Evolutionary conservation across 352 stramenopile species (phyloP), one percentile per base, ranked within the genome.

Genomic region (Phytophthora syringae): DNA sequence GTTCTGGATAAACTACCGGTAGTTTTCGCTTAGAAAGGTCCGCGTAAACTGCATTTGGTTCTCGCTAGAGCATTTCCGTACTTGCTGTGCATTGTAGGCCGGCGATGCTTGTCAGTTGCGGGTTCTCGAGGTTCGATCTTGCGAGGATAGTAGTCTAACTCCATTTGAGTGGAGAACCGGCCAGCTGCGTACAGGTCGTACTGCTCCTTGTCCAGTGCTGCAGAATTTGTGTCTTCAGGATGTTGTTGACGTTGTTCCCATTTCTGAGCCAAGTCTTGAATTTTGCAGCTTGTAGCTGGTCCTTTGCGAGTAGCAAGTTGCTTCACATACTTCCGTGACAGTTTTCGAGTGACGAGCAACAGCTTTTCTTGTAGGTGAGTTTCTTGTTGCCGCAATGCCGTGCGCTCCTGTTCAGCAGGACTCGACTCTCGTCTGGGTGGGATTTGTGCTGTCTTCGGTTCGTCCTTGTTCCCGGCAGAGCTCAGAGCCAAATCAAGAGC

Each of bases 281-380:
- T 80, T 37, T 72, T 72, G 48, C 67, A 78, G 3, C 62, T 70
- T 9, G 74, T 56, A n/a, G 50, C 45, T 21, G 75, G n/a, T 13
- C 43, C 15, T 16, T 53, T 52, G 27, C 49, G 28, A 13, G 67
- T 43, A 27, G 64, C 79, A 16, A 93, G 60, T 25, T 83, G 71
- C 44, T 87, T 83, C 13, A 64, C 58, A 68, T 92, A 91, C 64
- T 93, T 93, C 34, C 80, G 83, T n/a, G 76, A 84, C 16, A 92
- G 64, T 60, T 92, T 90, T 39, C 84, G 72, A 2, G 83, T 91
- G 21, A 83, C 72, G 7, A 79, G 67, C 1, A 93, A 65, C 13
- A 93, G 64, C 42, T 90, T 59, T 5, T 68, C 27, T 48, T 92
- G 76, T 27, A 93, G 62, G 20, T 77, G 40, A 16, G 60, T 63